Evolutionary conservation across 495 filamentous ascomycete genomes (phyloP), one percentile per base, ranked within the genome.

Genomic region (Venustampulla echinocandica): DNA sequence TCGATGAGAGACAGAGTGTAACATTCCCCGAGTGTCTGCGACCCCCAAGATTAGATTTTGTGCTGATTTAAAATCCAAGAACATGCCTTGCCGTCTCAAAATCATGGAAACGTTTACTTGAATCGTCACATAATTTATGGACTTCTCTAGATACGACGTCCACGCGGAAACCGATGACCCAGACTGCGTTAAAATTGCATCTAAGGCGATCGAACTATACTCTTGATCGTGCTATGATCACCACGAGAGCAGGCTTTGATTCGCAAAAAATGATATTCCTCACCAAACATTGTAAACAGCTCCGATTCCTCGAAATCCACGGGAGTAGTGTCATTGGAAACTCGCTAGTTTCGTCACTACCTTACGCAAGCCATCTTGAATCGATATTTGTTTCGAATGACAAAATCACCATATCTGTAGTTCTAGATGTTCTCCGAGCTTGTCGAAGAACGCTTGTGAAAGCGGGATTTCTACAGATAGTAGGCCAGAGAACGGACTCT

Each of bases 121-220:
- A 57, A 23, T 49, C 47, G 13, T 50, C 44, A 13, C 51, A 49
- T 33, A 44, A 38, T 11, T 36, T 60, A 2, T 60, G 57, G 57
- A 55, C 47, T 1, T 50, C 42, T 11, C 24, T 60, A 10, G 57
- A 60, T 37, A 56, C 46, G 11, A 47, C 46, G 2, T 15, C 28
- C 23, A 38, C 38, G 1, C 22, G 36, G 18, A 49, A 40, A 33
- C 4, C 24, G 1, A 41, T 57, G 15, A 43, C 5, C 14, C 27
- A 28, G n/a, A 46, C 44, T 6, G 48, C 53, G n/a, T 27, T 60
- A 6, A 50, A 38, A n/a, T 15, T 34, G 14, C 21, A 54, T 43
- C 23, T 54, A 9, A 42, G 41, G 23, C 53, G 57, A 6, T 60
- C 57, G 15, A 57, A 60, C 25, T 60, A 45, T 18, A 60, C 50